These are phyloP conservation scores for Candida verbasci DNA, from an alignment of 805 yeast genomes.

Conservation along the genomic window DNA sequence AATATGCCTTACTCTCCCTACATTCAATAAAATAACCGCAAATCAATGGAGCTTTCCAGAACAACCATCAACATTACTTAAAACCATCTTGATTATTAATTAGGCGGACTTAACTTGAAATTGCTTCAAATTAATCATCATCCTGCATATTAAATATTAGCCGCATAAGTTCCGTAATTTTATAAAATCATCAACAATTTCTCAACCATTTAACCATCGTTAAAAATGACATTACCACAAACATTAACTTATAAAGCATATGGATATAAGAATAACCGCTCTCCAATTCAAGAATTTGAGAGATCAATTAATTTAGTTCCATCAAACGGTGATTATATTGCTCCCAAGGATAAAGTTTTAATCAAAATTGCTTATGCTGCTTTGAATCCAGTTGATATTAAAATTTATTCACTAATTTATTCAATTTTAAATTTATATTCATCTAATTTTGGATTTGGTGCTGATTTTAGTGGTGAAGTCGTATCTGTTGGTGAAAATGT, in stretches of 20 bases:
- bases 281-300: slow-evolving; percentile 11
- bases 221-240: neutral
- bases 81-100: too few species aligned
- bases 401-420: slow-evolving; percentile 13
- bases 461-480: slow-evolving; percentile 31
- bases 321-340: slow-evolving; percentile 9
- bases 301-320: slow-evolving; percentile 2
- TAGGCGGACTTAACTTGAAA: too few species aligned
- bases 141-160: neutral
- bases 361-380: slow-evolving; percentile 29
- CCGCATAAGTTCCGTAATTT: neutral
- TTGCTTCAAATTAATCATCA: too few species aligned
- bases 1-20: too few species aligned
- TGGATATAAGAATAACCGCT: slow-evolving; percentile 12
- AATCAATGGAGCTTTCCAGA: too few species aligned
- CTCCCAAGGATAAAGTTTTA: slow-evolving; percentile 16
- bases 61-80: too few species aligned
- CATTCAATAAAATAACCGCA: too few species aligned
- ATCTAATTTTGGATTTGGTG: slow-evolving; percentile 21
- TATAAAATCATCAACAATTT: neutral
- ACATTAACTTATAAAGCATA: slow-evolving; percentile 12
- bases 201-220: neutral
- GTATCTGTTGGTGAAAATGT: slow-evolving; percentile 23
- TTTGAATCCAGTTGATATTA: slow-evolving; percentile 30
- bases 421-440: slow-evolving; percentile 1